Percentiles rank a stretch among this genome's conserved stretches.
Conservation (phyloP, 2,329 filamentous ascomycete species). For the Akanthomyces dipterigenus region DNA sequence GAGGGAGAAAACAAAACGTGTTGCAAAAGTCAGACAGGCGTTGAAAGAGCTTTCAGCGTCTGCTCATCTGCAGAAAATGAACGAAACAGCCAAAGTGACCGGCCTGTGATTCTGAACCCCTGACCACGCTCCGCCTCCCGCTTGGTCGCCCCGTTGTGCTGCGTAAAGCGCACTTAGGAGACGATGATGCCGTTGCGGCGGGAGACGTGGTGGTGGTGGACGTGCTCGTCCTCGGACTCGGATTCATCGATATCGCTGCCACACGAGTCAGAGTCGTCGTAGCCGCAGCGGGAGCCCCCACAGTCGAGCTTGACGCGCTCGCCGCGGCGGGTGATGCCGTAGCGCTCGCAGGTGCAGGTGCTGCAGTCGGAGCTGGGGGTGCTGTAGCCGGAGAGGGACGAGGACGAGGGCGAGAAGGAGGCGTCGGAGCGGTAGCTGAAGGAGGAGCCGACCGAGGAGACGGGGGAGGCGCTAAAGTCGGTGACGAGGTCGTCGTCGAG, state of each 20-base stretch:
- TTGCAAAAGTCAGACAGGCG: slow-evolving; percentile 20
- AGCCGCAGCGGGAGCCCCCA: slow-evolving; percentile 80
- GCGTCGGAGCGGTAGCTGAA: slow-evolving; percentile 67
- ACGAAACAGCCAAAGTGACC: neutral
- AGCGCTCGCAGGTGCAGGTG: slow-evolving; percentile 89
- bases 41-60: slow-evolving; percentile 15
- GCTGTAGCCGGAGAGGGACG: slow-evolving; percentile 71
- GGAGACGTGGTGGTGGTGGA: slow-evolving; percentile 43
- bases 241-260: slow-evolving; percentile 60
- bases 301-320: slow-evolving; percentile 96
- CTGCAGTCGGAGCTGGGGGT: slow-evolving; percentile 69
- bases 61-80: slow-evolving; percentile 15
- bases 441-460: slow-evolving; percentile 63
- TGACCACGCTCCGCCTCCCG: neutral
- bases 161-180: slow-evolving; percentile 24
- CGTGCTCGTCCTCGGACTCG: slow-evolving; percentile 32
- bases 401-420: slow-evolving; percentile 67
- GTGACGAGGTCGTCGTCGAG: slow-evolving; percentile 51
- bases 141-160: neutral
- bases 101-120: slow-evolving; percentile 17
- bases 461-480: slow-evolving; percentile 51
- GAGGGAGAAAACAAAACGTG: slow-evolving; percentile 11
- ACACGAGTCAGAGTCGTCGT: slow-evolving; percentile 64
- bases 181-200: slow-evolving; percentile 61
- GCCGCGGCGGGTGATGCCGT: slow-evolving; percentile 89